Conservation (phyloP, 192 early-diverging fungal species). For the Podila epigama region DNA sequence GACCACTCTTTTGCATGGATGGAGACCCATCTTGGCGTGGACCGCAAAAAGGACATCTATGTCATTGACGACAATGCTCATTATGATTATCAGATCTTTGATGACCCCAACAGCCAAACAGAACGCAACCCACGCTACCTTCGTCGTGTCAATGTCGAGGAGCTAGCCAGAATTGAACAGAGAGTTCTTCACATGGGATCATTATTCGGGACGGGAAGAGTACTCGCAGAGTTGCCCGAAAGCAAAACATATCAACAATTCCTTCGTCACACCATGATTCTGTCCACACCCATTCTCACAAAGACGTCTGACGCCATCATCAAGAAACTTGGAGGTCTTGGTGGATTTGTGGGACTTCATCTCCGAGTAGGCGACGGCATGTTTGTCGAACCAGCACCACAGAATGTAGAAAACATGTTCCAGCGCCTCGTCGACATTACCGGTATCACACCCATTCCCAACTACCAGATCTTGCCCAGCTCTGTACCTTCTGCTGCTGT, state of each 20-base stretch:
- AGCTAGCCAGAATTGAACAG: conserved; percentile 33
- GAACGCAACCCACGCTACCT: conserved; percentile 46
- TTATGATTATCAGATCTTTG: conserved; percentile 66
- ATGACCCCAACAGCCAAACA: conserved; percentile 49
- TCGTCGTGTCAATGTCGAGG: conserved; percentile 41
- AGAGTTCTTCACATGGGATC: conserved; percentile 62
- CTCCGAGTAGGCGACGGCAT: conserved; percentile 61
- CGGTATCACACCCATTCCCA: conserved; percentile 21
- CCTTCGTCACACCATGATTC: conserved; percentile 56
- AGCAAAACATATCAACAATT: conserved; percentile 46
- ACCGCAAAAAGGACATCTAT: conserved; percentile 51
- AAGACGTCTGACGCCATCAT: conserved; percentile 54
- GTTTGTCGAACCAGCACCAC: conserved; percentile 51
- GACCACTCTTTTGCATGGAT: conserved; percentile 63
- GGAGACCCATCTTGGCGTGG: conserved; percentile 49
- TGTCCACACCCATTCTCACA: conserved; percentile 53
- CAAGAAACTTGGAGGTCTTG: conserved; percentile 54
- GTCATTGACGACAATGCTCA: conserved; percentile 52
- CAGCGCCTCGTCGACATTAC: conserved; percentile 50
- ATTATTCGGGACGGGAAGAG: conserved; percentile 55
- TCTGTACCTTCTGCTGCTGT: neutral
- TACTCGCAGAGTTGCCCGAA: conserved; percentile 55
- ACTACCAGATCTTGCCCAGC: conserved; percentile 7
- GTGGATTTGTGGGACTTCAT: conserved; percentile 58
- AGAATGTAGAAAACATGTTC: conserved; percentile 59